A percentile compares a stretch with the other conserved stretches of the same genome.
Evolutionary conservation across 352 stramenopile species (phyloP).

Genomic region (Halophytophthora batemanensis): DNA sequence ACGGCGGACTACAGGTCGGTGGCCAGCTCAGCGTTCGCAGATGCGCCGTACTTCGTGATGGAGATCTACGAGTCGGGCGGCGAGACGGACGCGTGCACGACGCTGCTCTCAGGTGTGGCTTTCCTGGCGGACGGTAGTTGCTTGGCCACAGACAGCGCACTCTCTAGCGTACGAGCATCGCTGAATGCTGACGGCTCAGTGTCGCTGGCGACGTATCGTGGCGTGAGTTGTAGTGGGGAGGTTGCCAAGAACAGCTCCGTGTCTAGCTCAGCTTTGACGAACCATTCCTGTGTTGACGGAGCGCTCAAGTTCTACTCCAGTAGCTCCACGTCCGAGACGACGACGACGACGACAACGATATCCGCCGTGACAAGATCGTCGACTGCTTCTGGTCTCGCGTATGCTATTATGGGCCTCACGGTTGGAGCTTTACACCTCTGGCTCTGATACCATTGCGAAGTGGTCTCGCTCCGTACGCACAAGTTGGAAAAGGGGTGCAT

Average conservation of each 20-base stretch:
- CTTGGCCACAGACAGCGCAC: conserved; percentile 34
- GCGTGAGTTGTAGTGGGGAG: conserved; percentile 27
- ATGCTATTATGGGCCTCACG: too few species aligned
- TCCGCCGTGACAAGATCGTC: neutral
- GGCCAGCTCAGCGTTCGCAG: conserved; percentile 15
- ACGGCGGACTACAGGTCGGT: conserved; percentile 11
- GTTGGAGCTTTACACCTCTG: too few species aligned
- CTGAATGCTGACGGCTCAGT: conserved; percentile 28
- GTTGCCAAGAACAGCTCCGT: conserved; percentile 25
- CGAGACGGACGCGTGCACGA: conserved; percentile 10
- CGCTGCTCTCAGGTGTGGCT: conserved; percentile 31
- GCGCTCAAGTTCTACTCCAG: conserved; percentile 33
- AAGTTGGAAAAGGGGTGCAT: too few species aligned
- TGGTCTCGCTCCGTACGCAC: too few species aligned
- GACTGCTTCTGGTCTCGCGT: too few species aligned
- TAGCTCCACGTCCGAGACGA: conserved; percentile 7
- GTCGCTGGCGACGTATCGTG: conserved; percentile 30
- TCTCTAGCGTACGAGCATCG: conserved; percentile 34
- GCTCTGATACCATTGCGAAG: too few species aligned
- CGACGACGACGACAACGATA: conserved; percentile 7
- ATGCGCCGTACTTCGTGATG: conserved; percentile 27
- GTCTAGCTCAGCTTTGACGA: conserved; percentile 15
- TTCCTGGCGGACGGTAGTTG: conserved; percentile 43
- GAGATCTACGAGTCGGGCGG: conserved; percentile 29
- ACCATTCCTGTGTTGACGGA: conserved; percentile 26